Evolutionary conservation across 352 stramenopile genomes (phyloP).

Genomic region (Globisporangium uncinulatum): DNA sequence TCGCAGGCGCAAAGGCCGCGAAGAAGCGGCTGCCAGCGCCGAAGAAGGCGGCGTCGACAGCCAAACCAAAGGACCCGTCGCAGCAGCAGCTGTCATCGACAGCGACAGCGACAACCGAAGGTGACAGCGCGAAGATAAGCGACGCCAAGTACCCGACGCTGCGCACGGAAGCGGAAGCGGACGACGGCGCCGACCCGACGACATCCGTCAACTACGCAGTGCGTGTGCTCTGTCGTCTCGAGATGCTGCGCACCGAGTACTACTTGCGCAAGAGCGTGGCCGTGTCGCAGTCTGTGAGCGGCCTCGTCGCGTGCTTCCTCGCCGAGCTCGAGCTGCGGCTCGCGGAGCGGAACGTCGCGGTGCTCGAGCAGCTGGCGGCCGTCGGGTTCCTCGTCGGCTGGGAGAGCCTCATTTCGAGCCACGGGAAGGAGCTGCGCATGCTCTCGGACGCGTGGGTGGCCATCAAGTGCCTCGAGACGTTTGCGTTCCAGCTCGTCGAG

Average conservation of each 20-base stretch:
- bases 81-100: slow-evolving; percentile 5
- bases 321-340: slow-evolving; percentile 72
- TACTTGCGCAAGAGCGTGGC: slow-evolving; percentile 80
- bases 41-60: slow-evolving; percentile 19
- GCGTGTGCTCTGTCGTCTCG: slow-evolving; percentile 52
- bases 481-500: slow-evolving; percentile 75
- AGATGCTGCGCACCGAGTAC: slow-evolving; percentile 77
- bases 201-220: slow-evolving; percentile 58
- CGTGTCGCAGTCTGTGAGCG: slow-evolving; percentile 79
- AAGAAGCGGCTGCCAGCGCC: slow-evolving; percentile 38
- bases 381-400: slow-evolving; percentile 91
- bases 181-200: slow-evolving; percentile 45
- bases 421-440: slow-evolving; percentile 95
- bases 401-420: slow-evolving; percentile 93
- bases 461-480: slow-evolving; percentile 84
- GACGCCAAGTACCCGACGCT: slow-evolving; percentile 64
- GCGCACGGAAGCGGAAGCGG: slow-evolving; percentile 49
- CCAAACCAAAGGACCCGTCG: slow-evolving; percentile 25
- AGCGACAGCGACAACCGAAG: slow-evolving; percentile 21
- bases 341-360: slow-evolving; percentile 43
- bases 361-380: slow-evolving; percentile 61
- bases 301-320: slow-evolving; percentile 76
- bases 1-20: slow-evolving; percentile 45
- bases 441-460: slow-evolving; percentile 89
- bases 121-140: slow-evolving; percentile 6